These are phyloP conservation scores for Linum trigynum DNA, from an alignment of 345 rosid species.

Conservation along the genomic window DNA sequence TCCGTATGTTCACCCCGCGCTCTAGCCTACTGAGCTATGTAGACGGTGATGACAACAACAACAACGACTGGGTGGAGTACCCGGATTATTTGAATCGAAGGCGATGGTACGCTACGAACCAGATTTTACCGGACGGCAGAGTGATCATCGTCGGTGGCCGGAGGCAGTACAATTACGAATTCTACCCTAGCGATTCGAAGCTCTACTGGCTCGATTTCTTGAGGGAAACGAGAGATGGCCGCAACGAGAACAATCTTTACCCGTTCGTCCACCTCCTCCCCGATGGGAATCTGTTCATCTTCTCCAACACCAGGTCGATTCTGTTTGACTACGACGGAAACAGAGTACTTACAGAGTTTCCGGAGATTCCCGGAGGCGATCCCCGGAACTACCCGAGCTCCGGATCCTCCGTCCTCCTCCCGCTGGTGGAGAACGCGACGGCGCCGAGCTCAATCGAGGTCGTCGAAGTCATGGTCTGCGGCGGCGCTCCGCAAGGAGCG, in stretches of 20 bases:
- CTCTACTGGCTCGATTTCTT: slow-evolving; percentile 33
- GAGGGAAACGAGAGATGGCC: slow-evolving; percentile 36
- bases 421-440: slow-evolving; percentile 41
- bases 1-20: slow-evolving; percentile 53
- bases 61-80: slow-evolving; percentile 67
- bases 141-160: slow-evolving; percentile 68
- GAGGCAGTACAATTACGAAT: slow-evolving; percentile 56
- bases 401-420: slow-evolving; percentile 73
- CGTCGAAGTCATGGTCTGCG: slow-evolving; percentile 67
- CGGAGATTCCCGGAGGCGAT: slow-evolving; percentile 40
- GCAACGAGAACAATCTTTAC: slow-evolving; percentile 66
- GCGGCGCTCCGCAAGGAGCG: slow-evolving; percentile 58
- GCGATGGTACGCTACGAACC: slow-evolving; percentile 79
- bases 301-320: slow-evolving; percentile 65
- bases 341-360: slow-evolving; percentile 43
- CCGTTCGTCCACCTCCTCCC: slow-evolving; percentile 83
- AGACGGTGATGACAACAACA: not conserved
- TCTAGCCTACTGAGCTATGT: too few species aligned
- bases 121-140: slow-evolving; percentile 63
- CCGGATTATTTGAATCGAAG: slow-evolving; percentile 36
- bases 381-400: slow-evolving; percentile 83
- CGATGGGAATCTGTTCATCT: slow-evolving; percentile 71
- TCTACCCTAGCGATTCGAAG: slow-evolving; percentile 27
- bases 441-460: slow-evolving; percentile 7
- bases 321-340: slow-evolving; percentile 48